phyloP scores from a whole-genome alignment of 192 early-diverging fungal species.

The Globomyces pollinis-pini region DNA sequence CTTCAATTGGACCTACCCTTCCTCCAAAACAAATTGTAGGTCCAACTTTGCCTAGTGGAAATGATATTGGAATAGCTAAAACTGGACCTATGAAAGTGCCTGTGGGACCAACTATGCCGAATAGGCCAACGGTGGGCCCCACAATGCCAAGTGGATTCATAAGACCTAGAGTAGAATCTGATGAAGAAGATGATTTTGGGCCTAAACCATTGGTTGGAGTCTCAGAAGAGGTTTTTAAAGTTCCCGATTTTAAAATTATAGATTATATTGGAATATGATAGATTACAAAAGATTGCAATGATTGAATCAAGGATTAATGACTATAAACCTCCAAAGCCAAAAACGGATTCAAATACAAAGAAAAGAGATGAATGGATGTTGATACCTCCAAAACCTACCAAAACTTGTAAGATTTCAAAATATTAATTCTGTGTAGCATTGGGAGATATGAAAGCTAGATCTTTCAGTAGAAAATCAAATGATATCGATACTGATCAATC shows the following conservation, averaged over 20 bases:
- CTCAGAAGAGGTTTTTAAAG: background rate
- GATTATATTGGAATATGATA: background rate
- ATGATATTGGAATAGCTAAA: no score
- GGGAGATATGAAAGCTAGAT: background rate
- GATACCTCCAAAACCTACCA: background rate
- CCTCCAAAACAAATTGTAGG: background rate
- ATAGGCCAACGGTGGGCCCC: no score
- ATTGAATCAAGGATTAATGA: background rate
- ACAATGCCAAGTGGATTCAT: no score
- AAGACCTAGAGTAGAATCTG: background rate
- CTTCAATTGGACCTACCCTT: constrained; percentile 9
- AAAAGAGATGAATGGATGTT: constrained; percentile 6
- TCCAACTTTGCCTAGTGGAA: no score
- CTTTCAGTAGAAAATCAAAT: background rate
- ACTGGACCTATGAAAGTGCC: background rate
- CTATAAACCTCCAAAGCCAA: background rate
- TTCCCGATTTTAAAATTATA: background rate
- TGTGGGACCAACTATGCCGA: background rate
- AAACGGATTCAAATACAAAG: background rate
- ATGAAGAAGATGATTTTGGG: background rate
- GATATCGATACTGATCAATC: background rate
- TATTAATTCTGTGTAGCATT: background rate
- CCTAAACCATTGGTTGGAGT: no score
- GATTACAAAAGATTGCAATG: background rate
- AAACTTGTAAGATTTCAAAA: background rate